Evolutionary conservation across 805 yeast genomes (phyloP).

Genomic region (Kazachstania taianensis): DNA sequence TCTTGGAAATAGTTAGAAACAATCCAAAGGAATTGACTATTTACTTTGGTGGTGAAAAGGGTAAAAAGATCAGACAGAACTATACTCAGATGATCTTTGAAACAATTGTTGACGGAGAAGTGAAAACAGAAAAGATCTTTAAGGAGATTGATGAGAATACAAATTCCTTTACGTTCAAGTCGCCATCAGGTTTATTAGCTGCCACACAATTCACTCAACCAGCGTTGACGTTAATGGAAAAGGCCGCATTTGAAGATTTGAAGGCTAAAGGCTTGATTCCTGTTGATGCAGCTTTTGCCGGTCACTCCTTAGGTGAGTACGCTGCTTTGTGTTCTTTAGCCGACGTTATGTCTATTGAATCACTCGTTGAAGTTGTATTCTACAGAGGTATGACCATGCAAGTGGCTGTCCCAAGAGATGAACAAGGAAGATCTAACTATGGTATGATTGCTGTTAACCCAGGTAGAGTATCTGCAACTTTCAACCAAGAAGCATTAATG

Average conservation of each 20-base stretch:
- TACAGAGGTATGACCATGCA: conserved; percentile 99
- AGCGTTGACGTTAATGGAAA: conserved; percentile 97
- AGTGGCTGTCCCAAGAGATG: conserved; percentile 98
- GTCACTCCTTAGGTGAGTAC: conserved; percentile 98
- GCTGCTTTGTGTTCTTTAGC: conserved; percentile 96
- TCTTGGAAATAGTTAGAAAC: conserved; percentile 86
- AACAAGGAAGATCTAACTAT: conserved; percentile 89
- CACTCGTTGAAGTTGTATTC: conserved; percentile 93
- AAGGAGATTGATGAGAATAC: conserved; percentile 78
- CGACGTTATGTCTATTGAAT: conserved; percentile 97
- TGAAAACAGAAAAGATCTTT: conserved; percentile 89
- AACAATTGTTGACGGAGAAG: conserved; percentile 75
- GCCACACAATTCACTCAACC: conserved; percentile 99
- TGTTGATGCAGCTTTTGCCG: conserved; percentile 89
- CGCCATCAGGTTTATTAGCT: conserved; percentile 90
- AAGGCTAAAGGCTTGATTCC: conserved; percentile 93
- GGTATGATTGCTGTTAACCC: conserved; percentile 99
- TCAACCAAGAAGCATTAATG: conserved; percentile 86
- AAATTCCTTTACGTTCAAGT: conserved; percentile 75
- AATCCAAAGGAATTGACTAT: conserved; percentile 93
- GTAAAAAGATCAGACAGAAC: conserved; percentile 88
- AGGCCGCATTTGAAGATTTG: conserved; percentile 97
- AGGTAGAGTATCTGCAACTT: conserved; percentile 77
- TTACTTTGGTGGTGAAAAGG: conserved; percentile 96
- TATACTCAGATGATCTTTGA: conserved; percentile 97